These are phyloP conservation scores for Aspergillus amoenus DNA, from an alignment of 2,329 filamentous ascomycete species.

Conservation along the genomic window DNA sequence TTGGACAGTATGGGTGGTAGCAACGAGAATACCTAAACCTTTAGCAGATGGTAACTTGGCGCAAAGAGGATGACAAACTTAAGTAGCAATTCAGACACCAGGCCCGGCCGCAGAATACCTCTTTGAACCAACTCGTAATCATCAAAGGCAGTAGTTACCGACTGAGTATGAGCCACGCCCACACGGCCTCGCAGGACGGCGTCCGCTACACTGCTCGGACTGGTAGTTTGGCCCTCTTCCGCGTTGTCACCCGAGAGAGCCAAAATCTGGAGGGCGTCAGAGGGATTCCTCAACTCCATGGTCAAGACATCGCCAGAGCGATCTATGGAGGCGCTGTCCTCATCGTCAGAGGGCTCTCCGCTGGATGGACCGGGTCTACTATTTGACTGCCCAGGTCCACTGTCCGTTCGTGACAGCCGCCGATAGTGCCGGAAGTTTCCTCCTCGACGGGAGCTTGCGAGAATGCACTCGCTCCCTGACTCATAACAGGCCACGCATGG, in stretches of 20 bases:
- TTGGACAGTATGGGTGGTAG: background rate
- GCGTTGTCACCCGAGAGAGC: background rate
- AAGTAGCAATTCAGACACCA: background rate
- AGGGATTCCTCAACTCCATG: background rate
- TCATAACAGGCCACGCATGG: background rate
- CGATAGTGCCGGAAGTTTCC: background rate
- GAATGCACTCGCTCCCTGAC: background rate
- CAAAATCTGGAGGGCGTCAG: background rate
- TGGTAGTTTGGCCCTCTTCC: background rate
- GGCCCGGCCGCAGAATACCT: background rate
- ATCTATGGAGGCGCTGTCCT: background rate
- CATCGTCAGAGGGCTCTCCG: background rate
- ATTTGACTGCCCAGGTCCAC: background rate
- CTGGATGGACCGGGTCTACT: too few species aligned
- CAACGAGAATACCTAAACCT: background rate
- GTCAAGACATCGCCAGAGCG: background rate
- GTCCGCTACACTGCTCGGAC: background rate
- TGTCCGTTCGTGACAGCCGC: too few species aligned
- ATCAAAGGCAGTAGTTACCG: background rate
- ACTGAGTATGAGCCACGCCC: too few species aligned
- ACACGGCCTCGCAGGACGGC: too few species aligned
- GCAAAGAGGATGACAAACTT: background rate
- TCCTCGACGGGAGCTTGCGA: background rate
- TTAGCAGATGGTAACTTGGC: background rate
- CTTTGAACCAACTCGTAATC: background rate